These are phyloP conservation scores for Recurvomyces mirabilis DNA, from an alignment of 495 filamentous ascomycete species.

Conservation along the genomic window DNA sequence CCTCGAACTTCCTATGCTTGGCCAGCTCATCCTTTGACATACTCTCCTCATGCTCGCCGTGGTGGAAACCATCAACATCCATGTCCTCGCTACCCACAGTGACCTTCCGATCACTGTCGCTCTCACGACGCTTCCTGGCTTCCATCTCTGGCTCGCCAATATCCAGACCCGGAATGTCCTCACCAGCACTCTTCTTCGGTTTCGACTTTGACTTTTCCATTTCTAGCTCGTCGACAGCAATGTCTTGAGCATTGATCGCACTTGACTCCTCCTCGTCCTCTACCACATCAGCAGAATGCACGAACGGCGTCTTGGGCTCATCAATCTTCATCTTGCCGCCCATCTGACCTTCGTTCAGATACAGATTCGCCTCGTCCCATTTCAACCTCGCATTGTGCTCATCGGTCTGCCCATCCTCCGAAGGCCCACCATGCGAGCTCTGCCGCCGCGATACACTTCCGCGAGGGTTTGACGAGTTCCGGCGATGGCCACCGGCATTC, in stretches of 20 bases:
- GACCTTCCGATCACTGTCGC: constrained; percentile 57
- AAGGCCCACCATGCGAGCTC: constrained; percentile 33
- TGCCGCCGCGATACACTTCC: constrained; percentile 58
- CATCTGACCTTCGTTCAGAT: constrained; percentile 89
- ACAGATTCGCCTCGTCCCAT: constrained; percentile 97
- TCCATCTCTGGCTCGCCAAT: constrained; percentile 84
- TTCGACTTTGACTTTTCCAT: constrained; percentile 30
- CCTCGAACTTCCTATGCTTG: constrained; percentile 85
- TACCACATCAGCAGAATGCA: constrained; percentile 74
- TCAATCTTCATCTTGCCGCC: constrained; percentile 96
- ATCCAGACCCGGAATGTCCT: constrained; percentile 84
- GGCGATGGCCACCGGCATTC: constrained; percentile 67
- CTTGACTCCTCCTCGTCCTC: constrained; percentile 63
- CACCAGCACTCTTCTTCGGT: constrained; percentile 35
- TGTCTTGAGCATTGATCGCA: constrained; percentile 42
- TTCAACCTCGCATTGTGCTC: constrained; percentile 67
- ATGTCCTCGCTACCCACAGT: constrained; percentile 57
- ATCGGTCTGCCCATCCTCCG: constrained; percentile 30
- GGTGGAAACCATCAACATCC: constrained; percentile 41
- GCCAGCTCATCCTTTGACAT: constrained; percentile 67
- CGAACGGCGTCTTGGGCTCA: constrained; percentile 95
- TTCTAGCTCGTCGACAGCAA: constrained; percentile 63
- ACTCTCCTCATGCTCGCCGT: constrained; percentile 41
- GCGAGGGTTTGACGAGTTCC: constrained; percentile 63
- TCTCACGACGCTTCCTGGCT: constrained; percentile 32